These are phyloP conservation scores for Geranium rotundifolium DNA, from an alignment of 345 rosid species.

Conservation along the genomic window DNA sequence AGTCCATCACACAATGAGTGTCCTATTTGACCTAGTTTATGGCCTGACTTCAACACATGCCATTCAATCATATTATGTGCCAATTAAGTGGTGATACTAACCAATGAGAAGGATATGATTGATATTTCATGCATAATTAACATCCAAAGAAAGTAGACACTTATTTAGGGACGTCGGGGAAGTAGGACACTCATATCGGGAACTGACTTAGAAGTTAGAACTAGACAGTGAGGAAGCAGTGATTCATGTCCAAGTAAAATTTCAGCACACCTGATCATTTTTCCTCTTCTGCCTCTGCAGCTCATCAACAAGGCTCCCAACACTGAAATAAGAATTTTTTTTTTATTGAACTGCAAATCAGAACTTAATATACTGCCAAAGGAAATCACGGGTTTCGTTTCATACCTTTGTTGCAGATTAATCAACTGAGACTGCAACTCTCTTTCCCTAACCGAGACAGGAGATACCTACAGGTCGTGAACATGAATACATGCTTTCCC, in stretches of 20 bases:
- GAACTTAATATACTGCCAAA: not conserved
- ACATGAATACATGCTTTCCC: not conserved
- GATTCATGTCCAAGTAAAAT: not conserved
- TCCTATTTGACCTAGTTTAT: too few relatives aligned
- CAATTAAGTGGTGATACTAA: too few relatives aligned
- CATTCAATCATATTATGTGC: too few relatives aligned
- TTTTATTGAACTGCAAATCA: not conserved
- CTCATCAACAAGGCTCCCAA: conserved; percentile 60
- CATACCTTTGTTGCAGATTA: conserved; percentile 73
- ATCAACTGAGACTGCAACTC: conserved; percentile 47
- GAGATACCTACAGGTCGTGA: conserved; percentile 35
- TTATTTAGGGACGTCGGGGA: too few relatives aligned
- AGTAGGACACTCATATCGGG: not conserved
- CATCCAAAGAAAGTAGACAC: too few relatives aligned
- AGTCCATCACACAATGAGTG: too few relatives aligned
- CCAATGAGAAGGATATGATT: too few relatives aligned
- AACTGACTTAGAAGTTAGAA: not conserved
- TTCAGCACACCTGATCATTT: conserved; percentile 51
- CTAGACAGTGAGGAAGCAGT: too few relatives aligned
- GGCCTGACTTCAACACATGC: too few relatives aligned
- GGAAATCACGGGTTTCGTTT: not conserved
- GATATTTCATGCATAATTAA: too few relatives aligned
- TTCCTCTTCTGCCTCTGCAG: conserved; percentile 60
- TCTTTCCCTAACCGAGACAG: conserved; percentile 49
- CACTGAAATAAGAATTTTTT: conserved; percentile 34